Evolutionary conservation across 306 rosid genomes (phyloP).

Genomic region (Vigna unguiculata): DNA sequence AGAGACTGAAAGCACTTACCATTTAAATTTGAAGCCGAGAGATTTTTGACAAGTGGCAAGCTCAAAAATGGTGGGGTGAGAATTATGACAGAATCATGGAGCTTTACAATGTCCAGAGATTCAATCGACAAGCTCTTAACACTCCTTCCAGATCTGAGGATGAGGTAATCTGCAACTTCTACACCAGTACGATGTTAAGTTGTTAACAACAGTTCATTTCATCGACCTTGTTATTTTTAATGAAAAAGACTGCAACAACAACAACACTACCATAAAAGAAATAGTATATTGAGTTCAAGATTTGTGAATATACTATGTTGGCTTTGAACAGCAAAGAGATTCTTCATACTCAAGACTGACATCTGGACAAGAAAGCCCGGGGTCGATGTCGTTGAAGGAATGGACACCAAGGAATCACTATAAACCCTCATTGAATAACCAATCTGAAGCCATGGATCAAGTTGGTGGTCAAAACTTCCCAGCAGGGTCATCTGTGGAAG

Average conservation of each 20-base stretch:
- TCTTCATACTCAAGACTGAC: slow-evolving; percentile 53
- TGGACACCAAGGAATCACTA: slow-evolving; percentile 72
- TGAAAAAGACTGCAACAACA: not conserved
- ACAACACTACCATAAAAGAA: not conserved
- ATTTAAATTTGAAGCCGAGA: slow-evolving; percentile 78
- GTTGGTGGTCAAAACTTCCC: slow-evolving; percentile 23
- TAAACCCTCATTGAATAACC: slow-evolving; percentile 37
- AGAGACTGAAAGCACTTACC: slow-evolving; percentile 45
- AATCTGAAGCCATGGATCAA: slow-evolving; percentile 31
- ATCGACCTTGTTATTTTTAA: not conserved
- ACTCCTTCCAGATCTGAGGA: slow-evolving; percentile 84
- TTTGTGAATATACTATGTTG: slow-evolving; percentile 3
- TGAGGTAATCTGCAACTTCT: slow-evolving; percentile 60
- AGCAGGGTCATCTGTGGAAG: slow-evolving; percentile 61
- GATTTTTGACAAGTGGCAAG: slow-evolving; percentile 87
- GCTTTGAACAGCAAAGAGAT: slow-evolving; percentile 65
- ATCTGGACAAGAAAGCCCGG: slow-evolving; percentile 41
- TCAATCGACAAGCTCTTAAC: slow-evolving; percentile 75
- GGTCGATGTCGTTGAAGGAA: slow-evolving; percentile 32
- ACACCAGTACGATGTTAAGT: not conserved
- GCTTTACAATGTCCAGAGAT: slow-evolving; percentile 86
- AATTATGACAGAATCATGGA: slow-evolving; percentile 90
- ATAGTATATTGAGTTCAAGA: not conserved
- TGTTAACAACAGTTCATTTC: not conserved
- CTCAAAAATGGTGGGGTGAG: slow-evolving; percentile 98